Evolutionary conservation across 345 rosid genomes (phyloP).

Genomic region (Salix koriyanagi): DNA sequence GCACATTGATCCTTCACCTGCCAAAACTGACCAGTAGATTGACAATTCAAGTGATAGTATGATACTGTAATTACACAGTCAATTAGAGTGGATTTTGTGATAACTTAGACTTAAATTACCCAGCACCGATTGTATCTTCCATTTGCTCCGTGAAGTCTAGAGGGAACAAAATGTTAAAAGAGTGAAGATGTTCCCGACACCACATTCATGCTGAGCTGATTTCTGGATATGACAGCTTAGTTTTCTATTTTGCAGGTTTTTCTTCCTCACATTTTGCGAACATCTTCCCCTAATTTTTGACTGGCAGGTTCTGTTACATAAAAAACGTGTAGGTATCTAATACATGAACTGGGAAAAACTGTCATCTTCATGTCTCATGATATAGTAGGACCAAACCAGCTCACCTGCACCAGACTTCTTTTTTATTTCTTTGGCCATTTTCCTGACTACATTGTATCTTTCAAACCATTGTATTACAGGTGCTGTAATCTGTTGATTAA

Average conservation of each 20-base stretch:
- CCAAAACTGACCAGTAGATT: slow-evolving; percentile 25
- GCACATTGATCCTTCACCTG: slow-evolving; percentile 16
- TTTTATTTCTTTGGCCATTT: not conserved
- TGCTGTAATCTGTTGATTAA: not conserved
- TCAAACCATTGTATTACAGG: not conserved
- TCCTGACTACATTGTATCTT: not conserved
- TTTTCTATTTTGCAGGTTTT: not conserved
- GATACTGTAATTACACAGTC: not conserved
- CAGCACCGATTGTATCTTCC: not conserved
- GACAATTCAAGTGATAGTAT: slow-evolving; percentile 11
- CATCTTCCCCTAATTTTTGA: not conserved
- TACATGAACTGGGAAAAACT: not conserved
- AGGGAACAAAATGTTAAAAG: not conserved
- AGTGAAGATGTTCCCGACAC: not conserved
- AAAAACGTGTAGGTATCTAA: not conserved
- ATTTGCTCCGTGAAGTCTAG: not conserved
- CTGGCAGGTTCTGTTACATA: not conserved
- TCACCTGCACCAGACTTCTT: not conserved
- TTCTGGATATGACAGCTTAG: slow-evolving; percentile 9
- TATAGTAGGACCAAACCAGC: not conserved
- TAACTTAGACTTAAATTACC: not conserved
- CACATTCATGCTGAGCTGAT: not conserved
- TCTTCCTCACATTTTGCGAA: slow-evolving; percentile 3
- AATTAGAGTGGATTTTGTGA: not conserved
- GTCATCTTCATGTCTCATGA: not conserved